Conservation (phyloP, 2,329 filamentous ascomycete species). For the Didymella exigua region DNA sequence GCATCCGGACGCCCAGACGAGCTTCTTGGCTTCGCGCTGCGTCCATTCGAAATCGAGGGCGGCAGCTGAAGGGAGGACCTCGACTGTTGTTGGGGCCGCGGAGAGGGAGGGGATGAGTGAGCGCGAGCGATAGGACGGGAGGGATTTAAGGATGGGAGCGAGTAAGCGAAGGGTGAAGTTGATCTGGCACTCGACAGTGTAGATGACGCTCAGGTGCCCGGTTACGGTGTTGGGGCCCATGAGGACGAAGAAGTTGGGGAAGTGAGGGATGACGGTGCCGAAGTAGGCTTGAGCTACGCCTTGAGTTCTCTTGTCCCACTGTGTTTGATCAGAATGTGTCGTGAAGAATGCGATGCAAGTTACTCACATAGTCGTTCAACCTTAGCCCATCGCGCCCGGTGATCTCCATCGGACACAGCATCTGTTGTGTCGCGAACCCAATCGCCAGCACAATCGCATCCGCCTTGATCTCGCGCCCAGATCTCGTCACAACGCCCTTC, state of each 20-base stretch:
- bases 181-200: slow-evolving; percentile 59
- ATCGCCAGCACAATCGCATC: slow-evolving; percentile 58
- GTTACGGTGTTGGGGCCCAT: slow-evolving; percentile 51
- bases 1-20: slow-evolving; percentile 59
- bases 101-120: slow-evolving; percentile 29
- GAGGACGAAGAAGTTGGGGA: slow-evolving; percentile 33
- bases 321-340: background rate
- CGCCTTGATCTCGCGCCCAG: slow-evolving; percentile 48
- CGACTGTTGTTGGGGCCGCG: slow-evolving; percentile 36
- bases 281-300: slow-evolving; percentile 54
- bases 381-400: slow-evolving; percentile 50
- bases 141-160: slow-evolving; percentile 47
- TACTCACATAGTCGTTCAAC: slow-evolving; percentile 46
- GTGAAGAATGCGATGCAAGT: background rate
- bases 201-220: slow-evolving; percentile 58
- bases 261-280: slow-evolving; percentile 54
- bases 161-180: slow-evolving; percentile 55
- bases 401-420: slow-evolving; percentile 56
- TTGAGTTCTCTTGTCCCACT: slow-evolving; percentile 49
- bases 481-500: slow-evolving; percentile 48
- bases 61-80: slow-evolving; percentile 48
- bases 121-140: slow-evolving; percentile 34
- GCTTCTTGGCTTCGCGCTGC: slow-evolving; percentile 49
- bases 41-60: slow-evolving; percentile 47
- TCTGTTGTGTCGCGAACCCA: slow-evolving; percentile 57